phyloP scores from a whole-genome alignment of 345 rosid species.

The Fremontodendron californicum region DNA sequence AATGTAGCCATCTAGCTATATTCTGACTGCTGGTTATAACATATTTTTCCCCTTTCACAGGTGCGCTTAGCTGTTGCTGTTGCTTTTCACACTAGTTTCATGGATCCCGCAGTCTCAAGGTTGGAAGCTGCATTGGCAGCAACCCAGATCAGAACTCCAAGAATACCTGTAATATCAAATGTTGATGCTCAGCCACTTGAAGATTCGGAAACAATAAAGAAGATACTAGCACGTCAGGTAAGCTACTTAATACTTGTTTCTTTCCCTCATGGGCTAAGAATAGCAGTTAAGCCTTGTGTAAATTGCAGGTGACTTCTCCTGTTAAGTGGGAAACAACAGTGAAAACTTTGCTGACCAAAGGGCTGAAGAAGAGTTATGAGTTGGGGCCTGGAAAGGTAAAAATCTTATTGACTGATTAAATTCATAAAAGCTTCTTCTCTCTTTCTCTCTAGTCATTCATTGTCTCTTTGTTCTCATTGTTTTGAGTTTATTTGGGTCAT shows the following conservation, averaged over 20 bases:
- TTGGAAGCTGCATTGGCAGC: slow-evolving; percentile 84
- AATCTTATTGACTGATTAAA: neutral
- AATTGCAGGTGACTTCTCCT: slow-evolving; percentile 80
- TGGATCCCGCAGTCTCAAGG: slow-evolving; percentile 98
- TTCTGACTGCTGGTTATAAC: neutral
- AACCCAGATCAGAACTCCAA: slow-evolving; percentile 69
- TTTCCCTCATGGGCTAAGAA: neutral
- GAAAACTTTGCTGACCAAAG: slow-evolving; percentile 64
- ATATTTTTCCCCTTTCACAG: slow-evolving; percentile 30
- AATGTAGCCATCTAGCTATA: neutral
- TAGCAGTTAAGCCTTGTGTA: neutral
- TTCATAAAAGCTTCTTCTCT: neutral
- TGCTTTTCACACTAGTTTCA: slow-evolving; percentile 94
- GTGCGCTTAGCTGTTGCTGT: slow-evolving; percentile 97
- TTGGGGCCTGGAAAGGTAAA: slow-evolving; percentile 96
- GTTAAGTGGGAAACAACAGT: slow-evolving; percentile 98
- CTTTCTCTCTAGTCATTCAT: neutral
- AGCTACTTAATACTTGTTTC: neutral
- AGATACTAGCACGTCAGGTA: slow-evolving; percentile 83
- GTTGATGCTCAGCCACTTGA: slow-evolving; percentile 93
- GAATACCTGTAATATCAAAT: slow-evolving; percentile 92
- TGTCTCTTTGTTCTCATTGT: neutral
- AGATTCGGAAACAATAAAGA: slow-evolving; percentile 85
- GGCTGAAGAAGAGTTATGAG: slow-evolving; percentile 83
- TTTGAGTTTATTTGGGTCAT: slow-evolving; percentile 11